Conservation (phyloP, 1,284 basidiomycete species). For the Cerrena zonata region DNA sequence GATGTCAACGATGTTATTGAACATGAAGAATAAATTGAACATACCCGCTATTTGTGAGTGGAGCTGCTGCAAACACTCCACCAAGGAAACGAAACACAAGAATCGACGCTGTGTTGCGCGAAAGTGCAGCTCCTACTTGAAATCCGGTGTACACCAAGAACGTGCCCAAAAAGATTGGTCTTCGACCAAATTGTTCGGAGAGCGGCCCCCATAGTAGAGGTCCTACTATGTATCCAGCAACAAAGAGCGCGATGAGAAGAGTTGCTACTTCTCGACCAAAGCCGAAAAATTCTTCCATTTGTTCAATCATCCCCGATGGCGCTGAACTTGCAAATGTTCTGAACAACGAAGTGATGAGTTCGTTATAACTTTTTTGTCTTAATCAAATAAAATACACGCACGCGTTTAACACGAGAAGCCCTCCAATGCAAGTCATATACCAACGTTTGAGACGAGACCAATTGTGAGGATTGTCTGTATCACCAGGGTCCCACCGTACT, state of each 20-base stretch:
- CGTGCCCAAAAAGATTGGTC: slow-evolving; percentile 57
- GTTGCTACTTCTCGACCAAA: slow-evolving; percentile 47
- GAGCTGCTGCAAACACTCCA: slow-evolving; percentile 27
- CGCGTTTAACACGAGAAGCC: slow-evolving; percentile 69
- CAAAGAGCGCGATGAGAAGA: slow-evolving; percentile 37
- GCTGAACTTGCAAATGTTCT: slow-evolving; percentile 63
- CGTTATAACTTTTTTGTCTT: not conserved
- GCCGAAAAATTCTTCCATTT: slow-evolving; percentile 47
- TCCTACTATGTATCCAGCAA: slow-evolving; percentile 43
- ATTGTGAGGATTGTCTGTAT: slow-evolving; percentile 48
- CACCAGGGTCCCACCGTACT: slow-evolving; percentile 33
- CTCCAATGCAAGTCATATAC: slow-evolving; percentile 58
- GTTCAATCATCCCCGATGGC: slow-evolving; percentile 41
- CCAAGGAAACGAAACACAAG: slow-evolving; percentile 29
- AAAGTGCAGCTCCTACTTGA: slow-evolving; percentile 28
- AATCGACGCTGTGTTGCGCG: slow-evolving; percentile 26
- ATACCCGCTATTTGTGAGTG: slow-evolving; percentile 28
- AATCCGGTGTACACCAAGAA: slow-evolving; percentile 26
- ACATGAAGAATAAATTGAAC: slow-evolving; percentile 6
- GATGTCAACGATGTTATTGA: not conserved
- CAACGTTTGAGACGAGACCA: slow-evolving; percentile 55
- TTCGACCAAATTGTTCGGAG: slow-evolving; percentile 55
- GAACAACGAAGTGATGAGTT: slow-evolving; percentile 3
- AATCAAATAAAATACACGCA: slow-evolving; percentile 21
- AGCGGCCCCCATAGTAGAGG: slow-evolving; percentile 63